Evolutionary conservation across 108 stramenopile species (phyloP).

Genomic region (Mediolabrus comicus): DNA sequence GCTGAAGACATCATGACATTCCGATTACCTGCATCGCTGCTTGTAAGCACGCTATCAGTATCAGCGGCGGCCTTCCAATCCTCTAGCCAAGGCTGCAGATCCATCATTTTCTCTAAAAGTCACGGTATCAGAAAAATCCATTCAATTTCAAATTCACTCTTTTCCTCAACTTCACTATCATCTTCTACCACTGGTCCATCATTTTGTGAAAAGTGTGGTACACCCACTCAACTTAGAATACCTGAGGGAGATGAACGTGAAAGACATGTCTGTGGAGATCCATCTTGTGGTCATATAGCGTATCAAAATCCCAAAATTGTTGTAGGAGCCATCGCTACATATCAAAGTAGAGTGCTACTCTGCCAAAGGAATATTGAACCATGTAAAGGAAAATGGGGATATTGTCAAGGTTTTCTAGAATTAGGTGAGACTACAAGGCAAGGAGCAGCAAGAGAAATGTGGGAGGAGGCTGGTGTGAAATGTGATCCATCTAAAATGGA

Average conservation of each 20-base stretch:
- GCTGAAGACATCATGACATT: slow-evolving; percentile 11
- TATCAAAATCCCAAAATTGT: slow-evolving; percentile 42
- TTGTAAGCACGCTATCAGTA: slow-evolving; percentile 1
- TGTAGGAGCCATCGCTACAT: slow-evolving; percentile 36
- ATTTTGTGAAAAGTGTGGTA: slow-evolving; percentile 40
- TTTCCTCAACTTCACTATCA: background rate
- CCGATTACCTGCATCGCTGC: slow-evolving; percentile 5
- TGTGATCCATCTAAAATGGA: slow-evolving; percentile 27
- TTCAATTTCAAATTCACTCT: background rate
- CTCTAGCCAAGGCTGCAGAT: background rate
- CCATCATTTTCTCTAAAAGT: background rate
- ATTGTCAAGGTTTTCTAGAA: slow-evolving; percentile 45
- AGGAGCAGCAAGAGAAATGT: slow-evolving; percentile 42
- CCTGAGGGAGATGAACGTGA: slow-evolving; percentile 44
- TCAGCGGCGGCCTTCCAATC: slow-evolving; percentile 13
- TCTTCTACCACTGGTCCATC: slow-evolving; percentile 9
- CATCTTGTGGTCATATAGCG: slow-evolving; percentile 18
- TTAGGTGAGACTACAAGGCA: slow-evolving; percentile 42
- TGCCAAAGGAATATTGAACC: slow-evolving; percentile 48
- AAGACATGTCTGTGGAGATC: slow-evolving; percentile 30
- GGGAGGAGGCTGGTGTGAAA: slow-evolving; percentile 45
- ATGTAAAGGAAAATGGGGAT: slow-evolving; percentile 46
- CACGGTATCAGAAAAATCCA: background rate
- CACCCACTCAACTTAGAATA: slow-evolving; percentile 21
- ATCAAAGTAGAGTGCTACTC: slow-evolving; percentile 29